Evolutionary conservation across 352 stramenopile species (phyloP), one percentile per base, ranked within the genome.

Genomic region (Detonula confervacea): DNA sequence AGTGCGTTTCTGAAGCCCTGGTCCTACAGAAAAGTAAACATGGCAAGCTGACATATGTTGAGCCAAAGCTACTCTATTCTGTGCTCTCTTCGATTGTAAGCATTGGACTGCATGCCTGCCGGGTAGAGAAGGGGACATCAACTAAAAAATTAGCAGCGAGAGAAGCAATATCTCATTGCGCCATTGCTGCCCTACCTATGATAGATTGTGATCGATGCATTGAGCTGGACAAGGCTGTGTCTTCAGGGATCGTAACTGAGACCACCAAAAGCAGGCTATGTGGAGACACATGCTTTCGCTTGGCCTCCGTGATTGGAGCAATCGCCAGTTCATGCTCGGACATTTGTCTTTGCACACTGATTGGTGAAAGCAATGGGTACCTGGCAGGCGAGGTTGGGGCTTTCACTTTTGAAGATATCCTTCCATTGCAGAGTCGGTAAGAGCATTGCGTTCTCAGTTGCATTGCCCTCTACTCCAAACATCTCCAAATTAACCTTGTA

Each of bases 81-180:
- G 27, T 27, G 27, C 44, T 80, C 33, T 73, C 47, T 14, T 67
- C 65, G 16, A 56, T 87, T 47, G 68, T 81, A 20, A 71, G 60
- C 37, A 60, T 87, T 67, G 80, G 80, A 11, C 55, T 81, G 46
- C 68, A 87, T 54, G 47, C 49, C 9, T 83, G 55, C 60, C 60
- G 60, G 1, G 18, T 75, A 9, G 30, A 69, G 62, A 44, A 57
- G n/a, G 30, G 25, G 42, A 16, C 39, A 47, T 16, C 27, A 16
- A 22, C 56, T 18, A 24, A 33, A 25, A 20, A 57, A 25, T 57
- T 42, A 20, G 44, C 54, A 20, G 60, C 60, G 18, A 71, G 68
- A 61, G 73, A 87, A 59, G 57, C 80, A 39, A 83, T 87, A 42
- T 79, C 80, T n/a, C 12, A 78, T 59, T 81, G 68, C 65, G 80